phyloP scores from a whole-genome alignment of 2,329 filamentous ascomycete genomes.

The Venturia carpophila region DNA sequence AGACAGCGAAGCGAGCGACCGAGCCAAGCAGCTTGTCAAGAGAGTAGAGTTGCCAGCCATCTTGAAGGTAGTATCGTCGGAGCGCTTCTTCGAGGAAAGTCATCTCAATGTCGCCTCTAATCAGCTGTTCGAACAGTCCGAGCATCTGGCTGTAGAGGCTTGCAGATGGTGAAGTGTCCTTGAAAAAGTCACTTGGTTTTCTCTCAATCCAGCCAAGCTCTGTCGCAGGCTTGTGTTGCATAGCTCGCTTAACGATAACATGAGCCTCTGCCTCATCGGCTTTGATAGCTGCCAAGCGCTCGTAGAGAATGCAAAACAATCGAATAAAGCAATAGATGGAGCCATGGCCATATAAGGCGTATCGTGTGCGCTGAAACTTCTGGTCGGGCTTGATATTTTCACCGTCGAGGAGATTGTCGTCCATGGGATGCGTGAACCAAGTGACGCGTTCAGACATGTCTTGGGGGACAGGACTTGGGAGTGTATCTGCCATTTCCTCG shows the following conservation, averaged over 20 bases:
- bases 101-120: conserved; percentile 75
- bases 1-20: conserved; percentile 69
- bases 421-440: conserved; percentile 53
- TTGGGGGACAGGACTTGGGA: conserved; percentile 4
- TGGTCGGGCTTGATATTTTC: conserved; percentile 66
- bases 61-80: conserved; percentile 82
- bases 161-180: conserved; percentile 52
- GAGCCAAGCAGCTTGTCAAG: conserved; percentile 81
- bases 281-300: conserved; percentile 76
- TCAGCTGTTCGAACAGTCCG: conserved; percentile 76
- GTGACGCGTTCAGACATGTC: conserved; percentile 50
- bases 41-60: conserved; percentile 89
- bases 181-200: conserved; percentile 66
- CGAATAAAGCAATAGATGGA: conserved; percentile 92
- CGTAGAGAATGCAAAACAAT: conserved; percentile 85
- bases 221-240: conserved; percentile 69
- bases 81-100: conserved; percentile 81
- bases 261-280: conserved; percentile 64
- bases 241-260: conserved; percentile 65
- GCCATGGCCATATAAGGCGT: conserved; percentile 86
- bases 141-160: conserved; percentile 83
- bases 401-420: conserved; percentile 51
- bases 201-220: conserved; percentile 80
- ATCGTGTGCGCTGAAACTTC: conserved; percentile 70
- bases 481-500: conserved; percentile 58